These are phyloP conservation scores for Rubia tinctorum DNA, from an alignment of 305 asterid species.

Conservation along the genomic window DNA sequence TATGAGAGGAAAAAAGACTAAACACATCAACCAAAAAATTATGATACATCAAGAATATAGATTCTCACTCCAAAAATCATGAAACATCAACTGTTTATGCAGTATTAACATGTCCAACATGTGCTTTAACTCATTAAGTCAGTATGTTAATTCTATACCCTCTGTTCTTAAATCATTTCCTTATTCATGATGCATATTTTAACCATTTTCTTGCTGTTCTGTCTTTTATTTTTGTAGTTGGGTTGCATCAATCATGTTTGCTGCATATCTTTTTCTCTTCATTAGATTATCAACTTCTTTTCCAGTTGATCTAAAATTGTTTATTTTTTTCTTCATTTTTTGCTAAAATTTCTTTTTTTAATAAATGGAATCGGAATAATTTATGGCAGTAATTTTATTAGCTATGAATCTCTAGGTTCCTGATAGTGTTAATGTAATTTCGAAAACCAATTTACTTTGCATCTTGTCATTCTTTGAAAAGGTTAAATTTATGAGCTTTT, in stretches of 20 bases:
- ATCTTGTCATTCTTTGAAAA: background rate
- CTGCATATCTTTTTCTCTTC: background rate
- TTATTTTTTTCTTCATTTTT: background rate
- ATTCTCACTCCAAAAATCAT: too few species aligned
- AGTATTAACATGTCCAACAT: too few species aligned
- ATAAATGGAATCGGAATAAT: background rate
- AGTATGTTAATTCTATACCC: too few species aligned
- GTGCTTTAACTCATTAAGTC: too few species aligned
- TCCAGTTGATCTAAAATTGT: background rate
- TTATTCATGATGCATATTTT: too few species aligned
- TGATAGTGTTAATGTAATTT: background rate
- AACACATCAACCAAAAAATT: too few species aligned
- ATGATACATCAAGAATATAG: too few species aligned
- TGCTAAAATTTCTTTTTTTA: too few species aligned
- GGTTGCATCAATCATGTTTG: background rate
- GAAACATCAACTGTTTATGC: too few species aligned
- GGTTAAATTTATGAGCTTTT: background rate
- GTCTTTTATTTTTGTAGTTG: background rate
- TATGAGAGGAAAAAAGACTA: too few species aligned
- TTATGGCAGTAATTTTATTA: background rate
- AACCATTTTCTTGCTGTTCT: background rate
- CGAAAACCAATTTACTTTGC: background rate
- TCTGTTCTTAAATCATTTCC: too few species aligned
- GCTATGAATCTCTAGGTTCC: background rate
- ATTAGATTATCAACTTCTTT: background rate